These are phyloP conservation scores for Lactarius tabidus DNA, from an alignment of 768 basidiomycete genomes.

Conservation along the genomic window DNA sequence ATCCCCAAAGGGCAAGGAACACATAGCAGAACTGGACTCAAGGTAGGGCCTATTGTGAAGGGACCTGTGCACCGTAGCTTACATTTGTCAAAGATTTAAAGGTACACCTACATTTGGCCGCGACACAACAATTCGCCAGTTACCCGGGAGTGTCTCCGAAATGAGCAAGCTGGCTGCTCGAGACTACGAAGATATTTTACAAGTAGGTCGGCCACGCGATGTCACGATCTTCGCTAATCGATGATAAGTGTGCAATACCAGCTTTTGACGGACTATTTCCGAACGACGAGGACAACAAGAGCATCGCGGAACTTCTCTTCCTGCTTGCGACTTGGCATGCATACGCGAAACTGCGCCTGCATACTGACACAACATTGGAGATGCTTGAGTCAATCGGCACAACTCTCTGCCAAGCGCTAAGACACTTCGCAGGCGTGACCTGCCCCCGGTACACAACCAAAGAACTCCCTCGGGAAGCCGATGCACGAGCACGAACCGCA, in stretches of 20 bases:
- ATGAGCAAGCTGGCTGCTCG: no score
- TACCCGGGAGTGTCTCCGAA: no score
- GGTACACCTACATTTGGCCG: no score
- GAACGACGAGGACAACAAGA: conserved; percentile 34
- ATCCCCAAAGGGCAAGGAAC: no score
- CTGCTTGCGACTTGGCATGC: conserved; percentile 4
- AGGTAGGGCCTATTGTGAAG: no score
- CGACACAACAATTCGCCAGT: no score
- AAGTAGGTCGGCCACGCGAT: not conserved
- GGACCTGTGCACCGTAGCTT: no score
- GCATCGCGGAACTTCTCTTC: conserved; percentile 36
- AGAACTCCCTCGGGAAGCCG: not conserved
- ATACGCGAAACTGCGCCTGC: no score
- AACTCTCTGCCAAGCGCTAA: not conserved
- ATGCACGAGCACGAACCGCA: no score
- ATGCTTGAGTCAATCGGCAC: not conserved
- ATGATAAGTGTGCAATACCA: not conserved
- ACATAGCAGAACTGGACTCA: no score
- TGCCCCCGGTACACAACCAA: not conserved
- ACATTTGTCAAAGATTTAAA: no score
- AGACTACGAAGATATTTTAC: no score
- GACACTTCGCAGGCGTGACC: not conserved
- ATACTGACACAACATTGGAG: not conserved
- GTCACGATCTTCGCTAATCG: not conserved
- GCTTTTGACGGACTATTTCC: conserved; percentile 26